Conservation (phyloP, 495 filamentous ascomycete genomes). For the Penicillium angulare region DNA sequence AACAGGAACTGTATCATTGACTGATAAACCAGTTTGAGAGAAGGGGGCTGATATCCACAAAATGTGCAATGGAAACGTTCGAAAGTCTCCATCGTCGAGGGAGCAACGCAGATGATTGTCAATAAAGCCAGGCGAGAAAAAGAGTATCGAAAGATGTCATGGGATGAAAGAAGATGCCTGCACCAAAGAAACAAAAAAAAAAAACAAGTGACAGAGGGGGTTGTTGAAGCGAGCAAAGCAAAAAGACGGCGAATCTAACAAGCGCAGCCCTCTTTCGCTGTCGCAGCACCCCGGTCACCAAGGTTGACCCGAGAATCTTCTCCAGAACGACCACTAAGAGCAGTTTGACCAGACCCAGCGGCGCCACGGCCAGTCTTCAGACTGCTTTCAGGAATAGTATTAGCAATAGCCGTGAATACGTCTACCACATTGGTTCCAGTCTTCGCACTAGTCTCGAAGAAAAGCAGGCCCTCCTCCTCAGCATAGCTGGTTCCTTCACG, state of each 20-base stretch:
- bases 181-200: slow-evolving; percentile 14
- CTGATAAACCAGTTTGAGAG: not conserved
- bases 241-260: slow-evolving; percentile 57
- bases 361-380: slow-evolving; percentile 79
- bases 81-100: not conserved
- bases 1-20: not conserved
- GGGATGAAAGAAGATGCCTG: too few species aligned
- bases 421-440: slow-evolving; percentile 89
- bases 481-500: slow-evolving; percentile 91
- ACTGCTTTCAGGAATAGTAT: slow-evolving; percentile 93
- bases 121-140: not conserved
- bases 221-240: too few species aligned
- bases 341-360: slow-evolving; percentile 53
- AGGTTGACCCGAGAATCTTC: slow-evolving; percentile 48
- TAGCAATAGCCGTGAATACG: slow-evolving; percentile 98
- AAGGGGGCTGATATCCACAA: slow-evolving; percentile 6
- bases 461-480: slow-evolving; percentile 87
- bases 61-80: slow-evolving; percentile 1
- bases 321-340: slow-evolving; percentile 35
- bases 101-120: not conserved
- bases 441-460: slow-evolving; percentile 98
- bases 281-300: slow-evolving; percentile 42
- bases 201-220: not conserved
- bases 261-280: slow-evolving; percentile 88
- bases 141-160: too few species aligned